Evolutionary conservation across 2,329 filamentous ascomycete genomes (phyloP).

Genomic region (Apiospora pterosperma): DNA sequence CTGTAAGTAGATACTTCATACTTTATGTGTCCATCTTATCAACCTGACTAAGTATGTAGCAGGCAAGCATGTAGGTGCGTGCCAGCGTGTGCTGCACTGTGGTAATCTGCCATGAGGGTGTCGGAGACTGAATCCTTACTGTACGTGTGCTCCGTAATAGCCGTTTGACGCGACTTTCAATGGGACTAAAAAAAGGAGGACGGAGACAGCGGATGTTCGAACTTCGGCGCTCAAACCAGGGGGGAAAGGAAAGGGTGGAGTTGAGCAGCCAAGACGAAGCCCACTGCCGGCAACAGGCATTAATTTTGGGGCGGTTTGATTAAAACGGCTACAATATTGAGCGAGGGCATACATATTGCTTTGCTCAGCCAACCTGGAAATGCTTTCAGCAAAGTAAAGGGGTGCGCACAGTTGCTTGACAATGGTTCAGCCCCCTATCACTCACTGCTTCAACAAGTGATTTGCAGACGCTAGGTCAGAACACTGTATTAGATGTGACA

Average conservation of each 20-base stretch:
- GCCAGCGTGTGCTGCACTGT: background rate
- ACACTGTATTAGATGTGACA: background rate
- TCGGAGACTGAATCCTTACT: slow-evolving; percentile 1
- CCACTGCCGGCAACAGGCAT: background rate
- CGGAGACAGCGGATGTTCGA: background rate
- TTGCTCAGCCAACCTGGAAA: background rate
- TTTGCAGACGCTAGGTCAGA: background rate
- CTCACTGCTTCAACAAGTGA: no score
- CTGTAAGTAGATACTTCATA: no score
- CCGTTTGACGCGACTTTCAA: background rate
- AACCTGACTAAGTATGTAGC: no score
- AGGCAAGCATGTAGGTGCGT: background rate
- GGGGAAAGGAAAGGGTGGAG: background rate
- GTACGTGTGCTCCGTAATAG: slow-evolving; percentile 1
- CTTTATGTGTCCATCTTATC: no score
- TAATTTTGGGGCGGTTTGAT: background rate
- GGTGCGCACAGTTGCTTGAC: background rate
- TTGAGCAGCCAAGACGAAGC: background rate
- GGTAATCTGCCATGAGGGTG: background rate
- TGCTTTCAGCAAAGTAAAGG: background rate
- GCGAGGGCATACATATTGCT: background rate
- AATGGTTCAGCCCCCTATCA: background rate
- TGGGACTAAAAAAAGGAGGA: background rate
- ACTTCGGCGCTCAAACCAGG: slow-evolving; percentile 2
- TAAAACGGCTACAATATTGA: background rate